phyloP scores from a whole-genome alignment of 306 rosid genomes.

The Heteromeles arbutifolia region DNA sequence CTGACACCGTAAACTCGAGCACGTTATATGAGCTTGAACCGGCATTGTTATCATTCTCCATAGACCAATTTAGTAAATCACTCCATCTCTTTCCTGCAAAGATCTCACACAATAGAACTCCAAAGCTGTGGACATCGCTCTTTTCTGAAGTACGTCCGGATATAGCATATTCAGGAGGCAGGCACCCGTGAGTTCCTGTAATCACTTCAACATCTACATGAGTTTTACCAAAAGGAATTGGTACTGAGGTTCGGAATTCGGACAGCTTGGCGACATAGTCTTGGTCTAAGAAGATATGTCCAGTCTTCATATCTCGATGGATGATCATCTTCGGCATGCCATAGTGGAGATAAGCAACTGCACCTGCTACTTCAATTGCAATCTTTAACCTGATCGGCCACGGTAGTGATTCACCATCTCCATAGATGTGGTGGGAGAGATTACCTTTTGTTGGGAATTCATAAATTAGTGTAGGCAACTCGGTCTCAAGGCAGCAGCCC shows the following conservation, averaged over 20 bases:
- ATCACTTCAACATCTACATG: not conserved
- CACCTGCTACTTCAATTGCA: conserved; percentile 4
- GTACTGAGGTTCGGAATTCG: not conserved
- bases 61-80: not conserved
- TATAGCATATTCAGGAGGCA: not conserved
- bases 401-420: not conserved
- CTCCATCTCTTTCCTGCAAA: not conserved
- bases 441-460: conserved; percentile 12
- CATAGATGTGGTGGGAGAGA: not conserved
- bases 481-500: conserved; percentile 11
- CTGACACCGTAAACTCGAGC: not conserved
- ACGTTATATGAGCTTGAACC: not conserved
- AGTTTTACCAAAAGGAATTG: not conserved
- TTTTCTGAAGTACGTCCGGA: not conserved
- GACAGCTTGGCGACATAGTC: conserved; percentile 1
- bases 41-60: too few relatives aligned
- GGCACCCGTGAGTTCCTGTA: not conserved
- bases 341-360: conserved; percentile 3
- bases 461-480: conserved; percentile 5
- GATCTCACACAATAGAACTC: not conserved
- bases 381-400: conserved; percentile 2
- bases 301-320: not conserved
- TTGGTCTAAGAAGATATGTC: conserved; percentile 1
- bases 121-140: conserved; percentile 1
- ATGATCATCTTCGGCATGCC: not conserved